Conservation (phyloP, 192 early-diverging fungal genomes). For the Allomyces macrogynus region DNA sequence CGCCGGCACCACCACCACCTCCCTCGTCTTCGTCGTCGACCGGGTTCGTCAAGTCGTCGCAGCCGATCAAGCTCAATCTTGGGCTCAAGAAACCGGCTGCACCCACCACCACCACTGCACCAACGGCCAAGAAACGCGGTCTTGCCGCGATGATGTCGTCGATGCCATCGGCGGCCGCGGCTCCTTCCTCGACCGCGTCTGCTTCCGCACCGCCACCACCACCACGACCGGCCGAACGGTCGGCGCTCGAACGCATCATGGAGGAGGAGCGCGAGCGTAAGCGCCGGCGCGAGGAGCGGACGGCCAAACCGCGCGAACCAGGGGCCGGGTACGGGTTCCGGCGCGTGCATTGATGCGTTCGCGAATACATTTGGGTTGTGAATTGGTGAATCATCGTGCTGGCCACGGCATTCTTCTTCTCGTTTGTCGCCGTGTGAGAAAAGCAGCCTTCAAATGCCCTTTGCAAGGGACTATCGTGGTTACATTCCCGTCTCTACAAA, state of each 20-base stretch:
- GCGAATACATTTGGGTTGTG: background rate
- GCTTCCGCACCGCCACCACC: background rate
- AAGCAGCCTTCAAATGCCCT: no score
- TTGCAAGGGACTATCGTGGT: no score
- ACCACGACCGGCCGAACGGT: background rate
- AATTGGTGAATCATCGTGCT: no score
- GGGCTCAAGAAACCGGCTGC: background rate
- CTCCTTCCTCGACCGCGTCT: background rate
- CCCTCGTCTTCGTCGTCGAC: no score
- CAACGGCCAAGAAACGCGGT: background rate
- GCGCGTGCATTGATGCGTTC: no score
- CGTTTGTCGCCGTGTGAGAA: no score
- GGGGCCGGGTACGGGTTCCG: no score
- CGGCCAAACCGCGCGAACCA: no score
- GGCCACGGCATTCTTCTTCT: no score
- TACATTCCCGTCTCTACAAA: no score
- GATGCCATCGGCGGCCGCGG: background rate
- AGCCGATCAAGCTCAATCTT: background rate
- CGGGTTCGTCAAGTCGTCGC: no score
- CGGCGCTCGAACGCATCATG: background rate
- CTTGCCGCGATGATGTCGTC: background rate
- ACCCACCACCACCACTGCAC: background rate
- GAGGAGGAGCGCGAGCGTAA: background rate
- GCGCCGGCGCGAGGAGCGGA: background rate
- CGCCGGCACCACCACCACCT: no score